Conservation (phyloP, 148 eudicot species). For the Salicornia ramosissima region DNA sequence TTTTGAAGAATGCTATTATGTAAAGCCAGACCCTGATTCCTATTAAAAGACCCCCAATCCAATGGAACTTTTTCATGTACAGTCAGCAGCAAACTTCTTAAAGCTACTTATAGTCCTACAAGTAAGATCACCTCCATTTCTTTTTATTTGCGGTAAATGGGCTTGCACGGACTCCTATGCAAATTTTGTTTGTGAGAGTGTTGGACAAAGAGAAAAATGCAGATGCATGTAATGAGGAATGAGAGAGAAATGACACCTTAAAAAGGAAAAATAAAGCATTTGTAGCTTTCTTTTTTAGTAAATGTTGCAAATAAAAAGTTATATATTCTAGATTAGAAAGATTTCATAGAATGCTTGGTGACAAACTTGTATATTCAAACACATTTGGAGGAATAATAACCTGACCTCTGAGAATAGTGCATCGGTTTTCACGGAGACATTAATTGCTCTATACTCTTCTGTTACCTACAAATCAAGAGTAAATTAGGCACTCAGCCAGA, state of each 20-base stretch:
- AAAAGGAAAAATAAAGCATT: no score
- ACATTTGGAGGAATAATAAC: neutral
- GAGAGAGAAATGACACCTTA: no score
- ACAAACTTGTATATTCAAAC: neutral
- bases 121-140: neutral
- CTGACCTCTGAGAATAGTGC: constrained; percentile 60
- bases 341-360: neutral
- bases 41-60: neutral
- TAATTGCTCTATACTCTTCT: constrained; percentile 73
- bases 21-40: neutral
- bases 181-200: no score
- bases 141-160: no score
- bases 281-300: no score
- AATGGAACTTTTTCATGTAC: neutral
- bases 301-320: no score
- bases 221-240: no score
- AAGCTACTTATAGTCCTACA: neutral
- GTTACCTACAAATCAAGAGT: constrained; percentile 39
- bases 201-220: no score
- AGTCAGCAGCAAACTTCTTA: neutral
- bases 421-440: constrained; percentile 71
- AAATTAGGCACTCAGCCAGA: constrained; percentile 10
- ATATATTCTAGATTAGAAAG: neutral
- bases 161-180: no score
- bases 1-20: neutral